Evolutionary conservation across 768 basidiomycete genomes (phyloP).

Genomic region (Glaciozyma martinii): DNA sequence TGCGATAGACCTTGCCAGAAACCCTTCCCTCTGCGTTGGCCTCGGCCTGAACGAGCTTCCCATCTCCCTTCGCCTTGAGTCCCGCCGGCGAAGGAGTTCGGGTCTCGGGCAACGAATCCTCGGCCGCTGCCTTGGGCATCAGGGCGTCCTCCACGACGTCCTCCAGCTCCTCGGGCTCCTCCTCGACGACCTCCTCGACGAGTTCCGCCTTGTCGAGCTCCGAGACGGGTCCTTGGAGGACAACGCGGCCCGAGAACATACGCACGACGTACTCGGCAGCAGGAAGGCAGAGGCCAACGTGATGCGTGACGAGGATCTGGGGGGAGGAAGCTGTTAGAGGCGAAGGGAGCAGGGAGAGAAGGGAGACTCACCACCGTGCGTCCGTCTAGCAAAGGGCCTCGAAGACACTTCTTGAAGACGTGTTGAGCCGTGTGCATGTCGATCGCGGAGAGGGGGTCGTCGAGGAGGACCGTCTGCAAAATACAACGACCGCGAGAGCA

Average conservation of each 20-base stretch:
- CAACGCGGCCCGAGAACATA: constrained; percentile 24
- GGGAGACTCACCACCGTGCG: constrained; percentile 51
- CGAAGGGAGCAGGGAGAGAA: no score
- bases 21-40: constrained; percentile 24
- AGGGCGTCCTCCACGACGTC: constrained; percentile 3
- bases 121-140: background rate
- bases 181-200: background rate
- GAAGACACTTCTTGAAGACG: constrained; percentile 46
- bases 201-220: constrained; percentile 26
- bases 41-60: constrained; percentile 30
- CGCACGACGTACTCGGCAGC: constrained; percentile 30
- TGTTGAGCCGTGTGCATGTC: constrained; percentile 64
- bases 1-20: constrained; percentile 27
- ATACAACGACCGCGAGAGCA: constrained; percentile 45
- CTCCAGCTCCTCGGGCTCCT: background rate
- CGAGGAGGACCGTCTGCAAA: constrained; percentile 45
- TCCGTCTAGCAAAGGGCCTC: constrained; percentile 65
- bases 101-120: background rate
- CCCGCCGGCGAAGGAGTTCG: background rate
- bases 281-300: constrained; percentile 29
- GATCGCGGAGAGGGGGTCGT: constrained; percentile 34
- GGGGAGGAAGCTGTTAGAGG: background rate
- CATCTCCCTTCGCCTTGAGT: background rate
- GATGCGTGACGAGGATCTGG: constrained; percentile 33
- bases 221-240: constrained; percentile 18